Evolutionary conservation across 768 basidiomycete species (phyloP).

Genomic region (Hygrophoropsis aurantiaca): DNA sequence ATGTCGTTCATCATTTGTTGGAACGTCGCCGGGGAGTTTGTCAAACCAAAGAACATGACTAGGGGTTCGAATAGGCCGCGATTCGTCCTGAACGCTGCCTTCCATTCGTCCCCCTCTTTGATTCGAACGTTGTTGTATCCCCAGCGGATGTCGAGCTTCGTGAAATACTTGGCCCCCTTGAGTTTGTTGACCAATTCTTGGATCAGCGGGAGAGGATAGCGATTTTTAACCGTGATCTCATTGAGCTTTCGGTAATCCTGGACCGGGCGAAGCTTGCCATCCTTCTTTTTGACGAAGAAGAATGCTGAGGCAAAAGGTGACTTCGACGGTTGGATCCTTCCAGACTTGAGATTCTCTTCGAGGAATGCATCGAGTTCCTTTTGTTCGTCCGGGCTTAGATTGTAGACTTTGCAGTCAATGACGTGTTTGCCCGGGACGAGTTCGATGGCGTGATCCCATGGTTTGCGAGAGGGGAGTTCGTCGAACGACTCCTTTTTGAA

Average conservation of each 20-base stretch:
- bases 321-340: slow-evolving; percentile 15
- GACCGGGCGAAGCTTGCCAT: slow-evolving; percentile 25
- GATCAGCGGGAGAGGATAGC: slow-evolving; percentile 24
- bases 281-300: slow-evolving; percentile 37
- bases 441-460: slow-evolving; percentile 6
- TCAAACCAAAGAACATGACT: slow-evolving; percentile 17
- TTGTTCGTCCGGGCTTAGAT: slow-evolving; percentile 17
- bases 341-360: slow-evolving; percentile 19
- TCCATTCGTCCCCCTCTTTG: slow-evolving; percentile 10
- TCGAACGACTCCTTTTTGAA: slow-evolving; percentile 23
- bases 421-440: neutral
- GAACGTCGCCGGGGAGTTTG: slow-evolving; percentile 39
- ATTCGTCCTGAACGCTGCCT: slow-evolving; percentile 12
- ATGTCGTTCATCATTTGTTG: slow-evolving; percentile 32
- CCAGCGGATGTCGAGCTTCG: no score
- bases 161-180: no score
- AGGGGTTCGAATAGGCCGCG: no score
- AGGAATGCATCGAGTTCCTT: slow-evolving; percentile 17
- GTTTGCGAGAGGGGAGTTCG: slow-evolving; percentile 12
- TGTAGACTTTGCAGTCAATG: slow-evolving; percentile 5
- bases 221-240: slow-evolving; percentile 22
- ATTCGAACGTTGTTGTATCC: no score
- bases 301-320: slow-evolving; percentile 19
- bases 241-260: slow-evolving; percentile 35
- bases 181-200: no score